Conservation (phyloP, 2,329 filamentous ascomycete genomes). For the Hypoxylon rubiginosum region DNA sequence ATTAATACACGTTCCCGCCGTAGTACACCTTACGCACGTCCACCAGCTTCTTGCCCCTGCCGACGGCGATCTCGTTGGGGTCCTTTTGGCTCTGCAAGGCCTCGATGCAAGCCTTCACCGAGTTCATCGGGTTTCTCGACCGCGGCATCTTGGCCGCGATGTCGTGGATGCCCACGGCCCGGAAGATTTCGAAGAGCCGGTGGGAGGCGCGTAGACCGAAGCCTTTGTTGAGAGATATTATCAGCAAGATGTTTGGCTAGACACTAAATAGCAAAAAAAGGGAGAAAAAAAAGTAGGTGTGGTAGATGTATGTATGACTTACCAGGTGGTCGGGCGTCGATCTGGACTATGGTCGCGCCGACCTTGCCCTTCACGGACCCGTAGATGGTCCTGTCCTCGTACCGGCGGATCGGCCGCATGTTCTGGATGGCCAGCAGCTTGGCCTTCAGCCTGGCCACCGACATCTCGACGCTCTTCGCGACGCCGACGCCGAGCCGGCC, state of each 20-base stretch:
- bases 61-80: slow-evolving; percentile 90
- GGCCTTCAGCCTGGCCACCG: slow-evolving; percentile 78
- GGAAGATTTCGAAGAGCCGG: slow-evolving; percentile 94
- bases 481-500: slow-evolving; percentile 90
- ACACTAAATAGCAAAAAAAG: too few species aligned
- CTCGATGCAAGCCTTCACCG: slow-evolving; percentile 89
- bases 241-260: slow-evolving; percentile 9
- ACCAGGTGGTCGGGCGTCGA: slow-evolving; percentile 91
- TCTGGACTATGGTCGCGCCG: slow-evolving; percentile 85
- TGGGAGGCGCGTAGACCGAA: slow-evolving; percentile 94
- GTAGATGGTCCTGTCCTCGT: slow-evolving; percentile 92
- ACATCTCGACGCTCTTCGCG: slow-evolving; percentile 84
- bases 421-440: slow-evolving; percentile 87
- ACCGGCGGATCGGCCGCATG: slow-evolving; percentile 91
- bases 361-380: slow-evolving; percentile 88
- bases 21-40: slow-evolving; percentile 98
- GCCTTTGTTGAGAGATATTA: slow-evolving; percentile 66
- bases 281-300: too few species aligned
- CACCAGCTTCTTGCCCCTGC: slow-evolving; percentile 93
- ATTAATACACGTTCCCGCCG: slow-evolving; percentile 74
- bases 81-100: slow-evolving; percentile 86
- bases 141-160: slow-evolving; percentile 86
- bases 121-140: slow-evolving; percentile 96
- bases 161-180: slow-evolving; percentile 87
- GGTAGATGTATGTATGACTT: slow-evolving; percentile 52